Conservation (phyloP, 2,329 filamentous ascomycete genomes). For the Plenodomus tracheiphilus region DNA sequence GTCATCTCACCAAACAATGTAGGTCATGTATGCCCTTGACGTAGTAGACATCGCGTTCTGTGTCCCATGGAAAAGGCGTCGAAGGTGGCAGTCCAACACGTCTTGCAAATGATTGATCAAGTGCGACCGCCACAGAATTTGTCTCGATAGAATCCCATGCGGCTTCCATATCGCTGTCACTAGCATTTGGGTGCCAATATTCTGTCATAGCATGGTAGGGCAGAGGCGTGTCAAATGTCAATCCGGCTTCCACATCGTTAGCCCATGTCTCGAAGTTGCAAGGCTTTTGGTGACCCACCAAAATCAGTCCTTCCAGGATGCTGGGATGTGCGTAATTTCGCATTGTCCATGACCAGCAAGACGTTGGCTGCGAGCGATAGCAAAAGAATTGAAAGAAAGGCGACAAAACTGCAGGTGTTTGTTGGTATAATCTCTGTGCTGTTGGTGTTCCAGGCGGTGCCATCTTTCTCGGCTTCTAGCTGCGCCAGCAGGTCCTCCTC, state of each 20-base stretch:
- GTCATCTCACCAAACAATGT: conserved; percentile 34
- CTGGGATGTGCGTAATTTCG: conserved; percentile 19
- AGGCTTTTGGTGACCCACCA: background rate
- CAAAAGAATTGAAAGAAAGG: conserved; percentile 32
- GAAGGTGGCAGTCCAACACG: conserved; percentile 28
- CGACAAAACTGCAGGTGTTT: conserved; percentile 29
- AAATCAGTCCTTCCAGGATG: conserved; percentile 4
- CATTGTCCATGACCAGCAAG: conserved; percentile 33
- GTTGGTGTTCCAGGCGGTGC: conserved; percentile 27
- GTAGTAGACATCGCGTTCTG: conserved; percentile 40
- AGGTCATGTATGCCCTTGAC: conserved; percentile 41
- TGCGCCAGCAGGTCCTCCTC: conserved; percentile 17
- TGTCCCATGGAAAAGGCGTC: conserved; percentile 41
- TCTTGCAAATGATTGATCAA: conserved; percentile 32
- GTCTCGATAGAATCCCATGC: conserved; percentile 43
- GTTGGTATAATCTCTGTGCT: conserved; percentile 31
- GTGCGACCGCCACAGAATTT: conserved; percentile 35
- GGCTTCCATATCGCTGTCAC: conserved; percentile 25
- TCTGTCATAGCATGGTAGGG: conserved; percentile 31
- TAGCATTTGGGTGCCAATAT: conserved; percentile 39
- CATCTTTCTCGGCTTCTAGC: conserved; percentile 25
- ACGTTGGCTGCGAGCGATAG: conserved; percentile 36
- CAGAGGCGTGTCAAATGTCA: conserved; percentile 31
- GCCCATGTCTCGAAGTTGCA: background rate
- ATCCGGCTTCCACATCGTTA: conserved; percentile 24